A percentile compares a stretch with the other conserved stretches of the same genome.
phyloP scores from a whole-genome alignment of 805 yeast genomes.

The Teunomyces funiuensis region DNA sequence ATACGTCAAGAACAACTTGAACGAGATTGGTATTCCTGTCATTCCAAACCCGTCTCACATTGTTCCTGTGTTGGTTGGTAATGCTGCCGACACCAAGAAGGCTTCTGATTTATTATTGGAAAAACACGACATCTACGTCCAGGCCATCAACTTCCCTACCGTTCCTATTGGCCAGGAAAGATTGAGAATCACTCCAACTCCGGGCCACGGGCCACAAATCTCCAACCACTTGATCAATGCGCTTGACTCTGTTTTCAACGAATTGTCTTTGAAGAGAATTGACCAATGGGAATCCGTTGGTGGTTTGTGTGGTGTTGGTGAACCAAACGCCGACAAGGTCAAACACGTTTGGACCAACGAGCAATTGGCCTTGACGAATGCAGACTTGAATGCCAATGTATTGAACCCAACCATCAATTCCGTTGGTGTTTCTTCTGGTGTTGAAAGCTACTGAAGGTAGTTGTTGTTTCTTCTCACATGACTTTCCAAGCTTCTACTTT shows the following conservation, averaged over 20 bases:
- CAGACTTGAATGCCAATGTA: slow-evolving; percentile 67
- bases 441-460: slow-evolving; percentile 19
- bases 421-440: slow-evolving; percentile 73
- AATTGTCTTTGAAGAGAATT: slow-evolving; percentile 71
- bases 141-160: slow-evolving; percentile 98
- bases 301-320: slow-evolving; percentile 92
- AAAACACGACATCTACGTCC: slow-evolving; percentile 87
- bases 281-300: slow-evolving; percentile 77
- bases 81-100: slow-evolving; percentile 85
- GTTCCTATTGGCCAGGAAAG: slow-evolving; percentile 96
- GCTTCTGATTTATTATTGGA: slow-evolving; percentile 89
- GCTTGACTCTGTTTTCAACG: slow-evolving; percentile 75
- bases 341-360: slow-evolving; percentile 86
- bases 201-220: slow-evolving; percentile 82
- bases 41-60: slow-evolving; percentile 97
- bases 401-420: slow-evolving; percentile 60
- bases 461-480: not conserved
- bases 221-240: slow-evolving; percentile 77
- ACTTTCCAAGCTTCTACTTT: not conserved
- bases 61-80: slow-evolving; percentile 92
- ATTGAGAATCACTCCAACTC: slow-evolving; percentile 97
- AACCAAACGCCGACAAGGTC: slow-evolving; percentile 41
- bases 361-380: slow-evolving; percentile 64
- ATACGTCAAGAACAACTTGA: slow-evolving; percentile 75
- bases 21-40: slow-evolving; percentile 81